These are phyloP conservation scores for Samsoniella hepiali DNA, from an alignment of 2,329 filamentous ascomycete genomes.

Conservation along the genomic window DNA sequence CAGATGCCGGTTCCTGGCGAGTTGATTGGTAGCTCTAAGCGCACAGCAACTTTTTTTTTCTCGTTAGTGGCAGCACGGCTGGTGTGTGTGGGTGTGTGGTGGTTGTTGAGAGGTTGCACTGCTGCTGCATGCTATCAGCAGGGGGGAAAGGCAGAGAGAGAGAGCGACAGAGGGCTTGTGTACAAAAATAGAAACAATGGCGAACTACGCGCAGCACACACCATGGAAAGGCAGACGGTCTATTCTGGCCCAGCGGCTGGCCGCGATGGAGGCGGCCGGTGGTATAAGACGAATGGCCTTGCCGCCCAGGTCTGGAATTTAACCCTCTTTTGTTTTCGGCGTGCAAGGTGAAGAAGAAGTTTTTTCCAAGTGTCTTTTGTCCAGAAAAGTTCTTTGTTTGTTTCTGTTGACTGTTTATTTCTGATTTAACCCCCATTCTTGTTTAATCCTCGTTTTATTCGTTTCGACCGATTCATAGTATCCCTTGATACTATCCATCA, in stretches of 20 bases:
- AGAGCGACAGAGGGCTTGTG: constrained; percentile 10
- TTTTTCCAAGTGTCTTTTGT: constrained; percentile 47
- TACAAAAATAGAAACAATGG: constrained; percentile 39
- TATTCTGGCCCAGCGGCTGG: constrained; percentile 25
- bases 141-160: no score
- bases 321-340: constrained; percentile 37
- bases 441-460: constrained; percentile 28
- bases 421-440: constrained; percentile 30
- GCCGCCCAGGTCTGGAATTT: constrained; percentile 39
- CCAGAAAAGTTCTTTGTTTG: constrained; percentile 27
- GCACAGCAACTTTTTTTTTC: neutral
- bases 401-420: constrained; percentile 7
- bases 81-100: neutral
- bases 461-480: neutral
- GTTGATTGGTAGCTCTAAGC: constrained; percentile 13
- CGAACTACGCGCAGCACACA: neutral
- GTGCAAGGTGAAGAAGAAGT: constrained; percentile 40
- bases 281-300: constrained; percentile 58
- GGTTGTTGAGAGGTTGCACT: neutral
- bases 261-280: constrained; percentile 42
- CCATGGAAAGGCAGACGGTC: neutral
- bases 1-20: neutral
- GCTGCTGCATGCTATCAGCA: constrained; percentile 1
- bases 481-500: constrained; percentile 34
- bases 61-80: no score